Conservation (phyloP, 225 moss, liverwort and hornwort genomes). For the Sphagnum tenellum region DNA sequence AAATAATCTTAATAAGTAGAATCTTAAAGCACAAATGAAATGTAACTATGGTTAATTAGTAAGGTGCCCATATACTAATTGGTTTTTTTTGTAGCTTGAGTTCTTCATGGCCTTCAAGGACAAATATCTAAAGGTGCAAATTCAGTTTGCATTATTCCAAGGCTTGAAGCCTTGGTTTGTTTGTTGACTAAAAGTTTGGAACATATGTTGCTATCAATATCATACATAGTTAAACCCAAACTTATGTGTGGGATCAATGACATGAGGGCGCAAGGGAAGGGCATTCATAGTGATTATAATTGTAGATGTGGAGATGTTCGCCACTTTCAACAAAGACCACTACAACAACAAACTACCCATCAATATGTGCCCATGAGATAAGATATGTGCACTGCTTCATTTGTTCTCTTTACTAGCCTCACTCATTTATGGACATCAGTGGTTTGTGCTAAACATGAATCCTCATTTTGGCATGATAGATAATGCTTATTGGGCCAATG, state of each 20-base stretch:
- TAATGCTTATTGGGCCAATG: not conserved
- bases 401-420: not conserved
- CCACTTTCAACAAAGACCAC: too few species aligned
- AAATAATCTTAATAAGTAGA: too few species aligned
- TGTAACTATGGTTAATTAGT: too few species aligned
- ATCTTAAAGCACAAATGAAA: too few species aligned
- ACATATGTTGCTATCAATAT: not conserved
- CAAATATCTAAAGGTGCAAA: not conserved
- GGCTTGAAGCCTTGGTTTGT: conserved; percentile 5
- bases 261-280: too few species aligned
- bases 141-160: not conserved
- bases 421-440: not conserved
- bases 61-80: not conserved
- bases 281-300: not conserved
- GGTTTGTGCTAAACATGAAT: not conserved
- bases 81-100: conserved; percentile 2
- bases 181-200: not conserved
- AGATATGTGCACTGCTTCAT: not conserved
- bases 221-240: not conserved
- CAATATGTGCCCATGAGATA: not conserved
- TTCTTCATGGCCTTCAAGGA: conserved; percentile 2
- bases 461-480: not conserved
- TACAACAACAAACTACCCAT: too few species aligned
- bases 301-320: not conserved
- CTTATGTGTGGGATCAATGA: conserved; percentile 1